Evolutionary conservation across 495 filamentous ascomycete genomes (phyloP).

Genomic region (Penicillium fimorum): DNA sequence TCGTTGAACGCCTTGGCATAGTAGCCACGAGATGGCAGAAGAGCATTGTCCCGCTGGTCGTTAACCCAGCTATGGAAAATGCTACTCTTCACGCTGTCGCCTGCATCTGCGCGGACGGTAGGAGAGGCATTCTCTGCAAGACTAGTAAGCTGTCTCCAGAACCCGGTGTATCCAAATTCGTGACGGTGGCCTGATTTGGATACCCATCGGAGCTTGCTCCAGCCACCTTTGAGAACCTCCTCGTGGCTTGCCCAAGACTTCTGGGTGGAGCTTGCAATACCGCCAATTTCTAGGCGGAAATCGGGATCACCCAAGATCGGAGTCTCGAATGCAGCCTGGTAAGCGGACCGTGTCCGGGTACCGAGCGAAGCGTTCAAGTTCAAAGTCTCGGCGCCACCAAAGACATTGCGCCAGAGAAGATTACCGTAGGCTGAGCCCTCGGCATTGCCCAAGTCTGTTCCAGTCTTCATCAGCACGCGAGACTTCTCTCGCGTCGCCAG

Average conservation of each 20-base stretch:
- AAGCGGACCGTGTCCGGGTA: slow-evolving; percentile 84
- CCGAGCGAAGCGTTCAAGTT: slow-evolving; percentile 81
- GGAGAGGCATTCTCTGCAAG: slow-evolving; percentile 72
- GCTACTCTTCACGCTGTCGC: slow-evolving; percentile 86
- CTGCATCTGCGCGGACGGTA: slow-evolving; percentile 77
- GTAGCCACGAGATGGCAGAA: slow-evolving; percentile 80
- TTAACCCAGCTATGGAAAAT: slow-evolving; percentile 76
- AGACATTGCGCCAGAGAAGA: slow-evolving; percentile 80
- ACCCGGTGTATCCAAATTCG: slow-evolving; percentile 72
- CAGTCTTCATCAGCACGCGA: slow-evolving; percentile 79
- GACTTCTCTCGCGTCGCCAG: slow-evolving; percentile 75
- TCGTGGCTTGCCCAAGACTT: slow-evolving; percentile 93
- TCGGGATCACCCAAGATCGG: slow-evolving; percentile 82
- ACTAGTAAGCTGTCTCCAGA: slow-evolving; percentile 86
- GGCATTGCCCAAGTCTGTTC: slow-evolving; percentile 85
- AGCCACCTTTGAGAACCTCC: slow-evolving; percentile 79
- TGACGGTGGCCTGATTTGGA: slow-evolving; percentile 61
- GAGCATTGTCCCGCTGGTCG: slow-evolving; percentile 75
- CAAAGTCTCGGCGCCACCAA: slow-evolving; percentile 90
- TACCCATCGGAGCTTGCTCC: slow-evolving; percentile 71
- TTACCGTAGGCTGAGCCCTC: slow-evolving; percentile 91
- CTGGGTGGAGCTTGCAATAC: slow-evolving; percentile 72
- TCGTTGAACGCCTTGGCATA: slow-evolving; percentile 74
- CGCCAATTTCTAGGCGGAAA: slow-evolving; percentile 70
- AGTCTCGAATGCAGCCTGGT: slow-evolving; percentile 76